Percentiles rank a stretch among this genome's conserved stretches.
These are phyloP conservation scores for Fusarium cicatricum DNA, from an alignment of 2,329 filamentous ascomycete genomes.

Conservation along the genomic window DNA sequence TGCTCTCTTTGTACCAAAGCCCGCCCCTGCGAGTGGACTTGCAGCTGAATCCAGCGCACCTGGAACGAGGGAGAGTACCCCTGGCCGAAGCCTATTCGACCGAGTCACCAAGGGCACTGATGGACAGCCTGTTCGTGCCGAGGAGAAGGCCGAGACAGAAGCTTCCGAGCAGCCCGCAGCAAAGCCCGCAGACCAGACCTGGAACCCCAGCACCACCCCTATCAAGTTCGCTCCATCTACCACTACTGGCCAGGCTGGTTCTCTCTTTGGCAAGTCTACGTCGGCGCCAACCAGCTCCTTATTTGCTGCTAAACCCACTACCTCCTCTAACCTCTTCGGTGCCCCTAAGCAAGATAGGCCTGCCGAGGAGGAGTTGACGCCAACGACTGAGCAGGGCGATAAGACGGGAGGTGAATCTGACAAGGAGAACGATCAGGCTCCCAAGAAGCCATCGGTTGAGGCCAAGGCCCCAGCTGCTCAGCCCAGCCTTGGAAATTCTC, in stretches of 20 bases:
- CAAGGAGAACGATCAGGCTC: conserved; percentile 53
- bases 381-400: conserved; percentile 39
- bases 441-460: conserved; percentile 47
- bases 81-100: conserved; percentile 63
- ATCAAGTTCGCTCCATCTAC: conserved; percentile 61
- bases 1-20: conserved; percentile 43
- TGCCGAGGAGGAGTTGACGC: conserved; percentile 40
- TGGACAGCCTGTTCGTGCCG: conserved; percentile 58
- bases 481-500: conserved; percentile 39
- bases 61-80: conserved; percentile 55
- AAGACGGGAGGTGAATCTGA: conserved; percentile 53
- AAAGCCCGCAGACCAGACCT: conserved; percentile 50
- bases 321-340: conserved; percentile 49
- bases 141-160: conserved; percentile 37
- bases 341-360: conserved; percentile 45
- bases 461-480: conserved; percentile 44
- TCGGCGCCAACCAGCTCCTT: conserved; percentile 44
- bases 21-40: conserved; percentile 39
- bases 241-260: conserved; percentile 41
- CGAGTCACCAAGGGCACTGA: conserved; percentile 60
- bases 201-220: conserved; percentile 57
- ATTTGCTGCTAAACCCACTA: conserved; percentile 49
- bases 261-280: conserved; percentile 45
- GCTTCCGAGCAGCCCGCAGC: conserved; percentile 40
- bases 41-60: conserved; percentile 48